Conservation (phyloP, 345 rosid genomes). For the Hibiscus syriacus region DNA sequence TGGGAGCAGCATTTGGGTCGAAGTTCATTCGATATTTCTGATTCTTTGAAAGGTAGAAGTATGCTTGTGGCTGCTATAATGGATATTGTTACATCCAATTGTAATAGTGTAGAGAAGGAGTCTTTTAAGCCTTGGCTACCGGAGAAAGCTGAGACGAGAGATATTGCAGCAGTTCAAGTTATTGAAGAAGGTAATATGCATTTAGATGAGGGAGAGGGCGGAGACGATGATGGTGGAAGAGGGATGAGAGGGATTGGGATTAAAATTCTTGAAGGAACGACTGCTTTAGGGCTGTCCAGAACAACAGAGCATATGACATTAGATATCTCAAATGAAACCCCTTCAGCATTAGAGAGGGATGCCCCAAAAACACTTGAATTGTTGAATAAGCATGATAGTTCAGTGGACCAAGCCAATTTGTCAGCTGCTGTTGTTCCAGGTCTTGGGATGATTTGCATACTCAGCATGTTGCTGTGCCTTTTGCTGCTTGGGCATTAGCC, state of each 20-base stretch:
- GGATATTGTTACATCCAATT: constrained; percentile 92
- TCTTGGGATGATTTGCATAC: constrained; percentile 98
- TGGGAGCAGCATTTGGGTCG: constrained; percentile 97
- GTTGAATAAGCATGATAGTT: constrained; percentile 49
- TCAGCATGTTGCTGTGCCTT: constrained; percentile 98
- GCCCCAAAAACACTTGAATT: constrained; percentile 40
- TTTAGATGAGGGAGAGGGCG: constrained; percentile 48
- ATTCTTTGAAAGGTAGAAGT: constrained; percentile 99
- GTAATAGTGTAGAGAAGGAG: constrained; percentile 47
- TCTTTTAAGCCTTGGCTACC: constrained; percentile 56
- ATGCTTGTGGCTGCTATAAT: constrained; percentile 98
- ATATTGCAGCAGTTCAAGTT: constrained; percentile 82
- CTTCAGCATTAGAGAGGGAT: constrained; percentile 16
- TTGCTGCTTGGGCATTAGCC: constrained; percentile 98
- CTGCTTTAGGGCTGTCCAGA: constrained; percentile 78
- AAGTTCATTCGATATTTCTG: constrained; percentile 90
- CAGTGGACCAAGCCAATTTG: constrained; percentile 41
- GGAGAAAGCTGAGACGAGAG: constrained; percentile 74
- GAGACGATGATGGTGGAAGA: constrained; percentile 61
- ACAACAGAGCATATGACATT: constrained; percentile 41
- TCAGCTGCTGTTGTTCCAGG: constrained; percentile 91
- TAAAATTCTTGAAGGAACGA: constrained; percentile 87
- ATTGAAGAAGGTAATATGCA: constrained; percentile 89
- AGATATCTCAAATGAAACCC: constrained; percentile 33
- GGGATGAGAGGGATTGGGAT: constrained; percentile 87